Conservation (phyloP, 129 eudicot species). For the Arctium lappa region DNA sequence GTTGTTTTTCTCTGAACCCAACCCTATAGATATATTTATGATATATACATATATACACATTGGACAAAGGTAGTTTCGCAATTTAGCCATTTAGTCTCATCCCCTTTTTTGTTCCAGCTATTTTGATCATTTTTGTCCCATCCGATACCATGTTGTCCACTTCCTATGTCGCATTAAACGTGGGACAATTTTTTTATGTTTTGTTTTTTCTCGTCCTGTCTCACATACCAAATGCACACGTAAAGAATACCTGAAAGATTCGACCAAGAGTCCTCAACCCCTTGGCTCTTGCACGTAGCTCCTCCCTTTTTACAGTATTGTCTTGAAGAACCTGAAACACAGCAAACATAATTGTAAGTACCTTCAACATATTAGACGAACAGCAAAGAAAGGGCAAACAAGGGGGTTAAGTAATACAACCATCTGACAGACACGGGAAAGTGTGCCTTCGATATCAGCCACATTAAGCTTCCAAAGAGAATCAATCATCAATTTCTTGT, state of each 20-base stretch:
- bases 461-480: constrained; percentile 98
- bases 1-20: too few relatives aligned
- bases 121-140: neutral
- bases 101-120: neutral
- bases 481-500: constrained; percentile 90
- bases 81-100: neutral
- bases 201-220: neutral
- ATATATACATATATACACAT: neutral
- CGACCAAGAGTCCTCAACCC: constrained; percentile 87
- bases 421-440: constrained; percentile 89
- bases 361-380: neutral
- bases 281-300: constrained; percentile 88
- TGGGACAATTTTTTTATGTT: neutral
- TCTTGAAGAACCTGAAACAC: constrained; percentile 81
- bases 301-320: constrained; percentile 69
- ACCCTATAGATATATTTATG: neutral
- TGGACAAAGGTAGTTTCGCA: neutral
- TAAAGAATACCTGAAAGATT: constrained; percentile 70
- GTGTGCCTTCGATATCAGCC: constrained; percentile 88
- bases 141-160: neutral
- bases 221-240: neutral
- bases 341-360: constrained; percentile 1
- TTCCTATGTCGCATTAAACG: neutral
- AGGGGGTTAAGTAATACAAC: constrained; percentile 30
- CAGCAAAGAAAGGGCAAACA: neutral